Evolutionary conservation across 2,329 filamentous ascomycete genomes (phyloP), one percentile per base, ranked within the genome.

Genomic region (Dendryphion nanum): DNA sequence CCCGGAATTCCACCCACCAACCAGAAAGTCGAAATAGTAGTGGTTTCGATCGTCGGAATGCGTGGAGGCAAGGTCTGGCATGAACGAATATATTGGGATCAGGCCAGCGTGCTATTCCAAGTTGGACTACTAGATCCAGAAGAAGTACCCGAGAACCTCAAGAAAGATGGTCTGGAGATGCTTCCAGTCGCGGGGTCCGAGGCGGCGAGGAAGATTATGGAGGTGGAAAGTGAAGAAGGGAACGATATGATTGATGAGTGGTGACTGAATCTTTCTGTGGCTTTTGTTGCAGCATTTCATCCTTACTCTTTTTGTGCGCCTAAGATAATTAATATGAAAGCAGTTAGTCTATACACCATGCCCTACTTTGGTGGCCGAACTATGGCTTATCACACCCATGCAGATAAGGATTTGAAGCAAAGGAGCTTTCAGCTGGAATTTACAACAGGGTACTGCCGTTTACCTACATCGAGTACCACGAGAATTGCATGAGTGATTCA

Each of bases 71-170:
- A 72, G 45, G 57, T 81, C 10, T 77, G 72, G 57, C 74, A 72
- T 14, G 79, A 82, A 54, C 71, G 79, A 35, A 61, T 80, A 3
- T 81, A 82, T 52, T 82, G 78, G 78, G 79, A 82, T 48, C 79
- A 82, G 49, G 78, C 79, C 7, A 75, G 69, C 33, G 78, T 82
- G 6, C 55, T 82, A 12, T 74, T 81, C 30, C 78, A 82, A 52
- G 65, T 78, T 0, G 79, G 79, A 0, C 50, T 82, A 41, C 41
- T 82, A 34, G 76, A 81, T 60, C 71, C 76, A 3, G 61, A 66
- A n/a, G 76, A 78, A 40, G 67, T 81, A 15, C 74, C 76, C 0
- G 59, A 70, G 26, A 59, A 66, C 7, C 65, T 69, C 24, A 70
- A 65, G 60, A 64, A 66, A 41, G 56, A 58, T 18, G 70, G 72